Evolutionary conservation across 768 basidiomycete genomes (phyloP).

Genomic region (Auriscalpium vulgare): DNA sequence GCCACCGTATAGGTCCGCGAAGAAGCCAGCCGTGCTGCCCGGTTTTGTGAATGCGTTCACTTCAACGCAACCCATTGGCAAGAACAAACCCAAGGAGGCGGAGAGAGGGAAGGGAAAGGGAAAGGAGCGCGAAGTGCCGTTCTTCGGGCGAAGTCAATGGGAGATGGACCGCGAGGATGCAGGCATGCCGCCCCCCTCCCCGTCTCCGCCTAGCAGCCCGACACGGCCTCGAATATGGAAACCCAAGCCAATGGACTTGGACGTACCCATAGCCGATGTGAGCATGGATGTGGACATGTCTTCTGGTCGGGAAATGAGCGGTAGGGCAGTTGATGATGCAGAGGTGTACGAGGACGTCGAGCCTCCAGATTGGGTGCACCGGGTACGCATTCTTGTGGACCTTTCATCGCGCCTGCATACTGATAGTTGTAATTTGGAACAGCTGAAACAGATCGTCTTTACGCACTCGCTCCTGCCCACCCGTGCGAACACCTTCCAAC

Average conservation of each 20-base stretch:
- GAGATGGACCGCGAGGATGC: not conserved
- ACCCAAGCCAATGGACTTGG: not conserved
- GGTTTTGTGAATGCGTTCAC: constrained; percentile 14
- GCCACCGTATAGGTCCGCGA: not conserved
- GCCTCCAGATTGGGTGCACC: constrained; percentile 6
- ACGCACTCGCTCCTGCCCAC: constrained; percentile 3
- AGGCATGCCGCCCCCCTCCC: not conserved
- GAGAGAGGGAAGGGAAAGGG: constrained; percentile 1
- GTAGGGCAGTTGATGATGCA: constrained; percentile 4
- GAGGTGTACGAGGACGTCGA: not conserved
- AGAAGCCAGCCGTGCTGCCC: not conserved
- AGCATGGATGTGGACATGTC: not conserved
- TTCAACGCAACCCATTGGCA: not conserved
- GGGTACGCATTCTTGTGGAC: constrained; percentile 1
- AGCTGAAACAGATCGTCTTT: constrained; percentile 14
- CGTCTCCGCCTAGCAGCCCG: not conserved
- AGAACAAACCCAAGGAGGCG: not conserved
- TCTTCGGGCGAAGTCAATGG: constrained; percentile 4
- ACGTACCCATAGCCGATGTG: not conserved
- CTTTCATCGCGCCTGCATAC: too few species aligned
- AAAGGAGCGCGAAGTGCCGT: not conserved
- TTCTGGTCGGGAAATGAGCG: not conserved
- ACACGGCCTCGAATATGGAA: not conserved
- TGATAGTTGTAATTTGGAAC: too few species aligned
- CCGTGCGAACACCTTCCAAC: constrained; percentile 8